These are phyloP conservation scores for Citrus australasica DNA, from an alignment of 345 rosid species.

Conservation along the genomic window DNA sequence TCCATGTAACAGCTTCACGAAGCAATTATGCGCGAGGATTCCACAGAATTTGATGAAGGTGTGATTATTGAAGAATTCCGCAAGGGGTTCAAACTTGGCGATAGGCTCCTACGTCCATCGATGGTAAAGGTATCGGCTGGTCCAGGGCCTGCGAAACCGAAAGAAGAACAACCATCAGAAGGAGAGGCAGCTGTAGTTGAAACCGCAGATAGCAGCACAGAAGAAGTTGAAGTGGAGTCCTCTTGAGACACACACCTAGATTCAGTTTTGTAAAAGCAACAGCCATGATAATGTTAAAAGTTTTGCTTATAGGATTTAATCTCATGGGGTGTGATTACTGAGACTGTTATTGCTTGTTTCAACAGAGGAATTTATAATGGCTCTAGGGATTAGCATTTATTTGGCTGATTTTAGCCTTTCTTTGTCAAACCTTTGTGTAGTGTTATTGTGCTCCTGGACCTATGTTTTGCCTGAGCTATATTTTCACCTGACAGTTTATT, in stretches of 20 bases:
- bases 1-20: conserved; percentile 66
- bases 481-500: no score
- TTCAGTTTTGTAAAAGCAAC: conserved; percentile 44
- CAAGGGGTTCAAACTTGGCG: conserved; percentile 81
- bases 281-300: neutral
- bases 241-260: conserved; percentile 19
- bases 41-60: conserved; percentile 77
- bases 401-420: neutral
- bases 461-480: no score
- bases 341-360: neutral
- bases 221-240: conserved; percentile 36
- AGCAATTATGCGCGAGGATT: conserved; percentile 93
- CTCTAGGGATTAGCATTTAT: neutral
- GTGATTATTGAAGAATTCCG: conserved; percentile 76
- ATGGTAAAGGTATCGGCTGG: conserved; percentile 99
- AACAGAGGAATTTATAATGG: neutral
- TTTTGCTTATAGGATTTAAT: neutral
- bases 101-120: conserved; percentile 83
- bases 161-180: conserved; percentile 31
- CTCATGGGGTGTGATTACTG: conserved; percentile 9
- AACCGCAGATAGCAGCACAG: conserved; percentile 13
- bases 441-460: no score
- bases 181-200: conserved; percentile 23
- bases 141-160: conserved; percentile 74
- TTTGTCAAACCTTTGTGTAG: no score